Conservation (phyloP, 2,329 filamentous ascomycete species). For the Mycocentrospora acerina region DNA sequence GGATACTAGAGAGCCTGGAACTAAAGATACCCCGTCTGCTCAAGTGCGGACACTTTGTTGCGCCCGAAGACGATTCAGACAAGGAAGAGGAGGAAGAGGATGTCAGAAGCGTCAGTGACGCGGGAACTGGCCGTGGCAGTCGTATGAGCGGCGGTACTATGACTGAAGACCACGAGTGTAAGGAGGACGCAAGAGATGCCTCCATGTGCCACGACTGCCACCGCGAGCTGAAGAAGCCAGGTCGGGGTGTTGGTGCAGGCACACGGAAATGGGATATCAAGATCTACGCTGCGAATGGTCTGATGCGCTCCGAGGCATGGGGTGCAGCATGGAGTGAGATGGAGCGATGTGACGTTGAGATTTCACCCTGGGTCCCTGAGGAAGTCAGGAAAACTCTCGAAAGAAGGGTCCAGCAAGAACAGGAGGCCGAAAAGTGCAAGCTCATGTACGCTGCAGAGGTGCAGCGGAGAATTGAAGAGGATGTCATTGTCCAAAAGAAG, state of each 20-base stretch:
- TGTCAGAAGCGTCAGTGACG: conserved; percentile 36
- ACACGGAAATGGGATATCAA: conserved; percentile 73
- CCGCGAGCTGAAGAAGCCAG: conserved; percentile 39
- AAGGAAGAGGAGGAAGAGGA: conserved; percentile 39
- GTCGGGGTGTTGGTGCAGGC: conserved; percentile 38
- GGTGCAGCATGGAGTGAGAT: conserved; percentile 93
- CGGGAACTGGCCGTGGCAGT: conserved; percentile 35
- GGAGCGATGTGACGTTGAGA: conserved; percentile 96
- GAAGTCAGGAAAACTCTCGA: conserved; percentile 62
- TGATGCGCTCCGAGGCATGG: conserved; percentile 93
- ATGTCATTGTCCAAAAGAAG: conserved; percentile 29
- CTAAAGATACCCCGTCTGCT: conserved; percentile 69
- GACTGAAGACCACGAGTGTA: conserved; percentile 31
- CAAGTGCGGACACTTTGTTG: conserved; percentile 74
- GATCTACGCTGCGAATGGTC: conserved; percentile 90
- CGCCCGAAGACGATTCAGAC: conserved; percentile 37
- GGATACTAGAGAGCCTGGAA: conserved; percentile 73
- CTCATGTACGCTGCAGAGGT: conserved; percentile 33
- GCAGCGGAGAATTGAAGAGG: conserved; percentile 34
- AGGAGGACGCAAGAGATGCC: conserved; percentile 28
- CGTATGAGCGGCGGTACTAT: conserved; percentile 40
- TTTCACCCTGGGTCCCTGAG: conserved; percentile 71
- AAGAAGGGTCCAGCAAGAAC: conserved; percentile 48
- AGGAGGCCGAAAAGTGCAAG: conserved; percentile 31
- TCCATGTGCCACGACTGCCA: conserved; percentile 54